Evolutionary conservation across 1,284 basidiomycete genomes (phyloP).

Genomic region (Fistulinella staudtii): DNA sequence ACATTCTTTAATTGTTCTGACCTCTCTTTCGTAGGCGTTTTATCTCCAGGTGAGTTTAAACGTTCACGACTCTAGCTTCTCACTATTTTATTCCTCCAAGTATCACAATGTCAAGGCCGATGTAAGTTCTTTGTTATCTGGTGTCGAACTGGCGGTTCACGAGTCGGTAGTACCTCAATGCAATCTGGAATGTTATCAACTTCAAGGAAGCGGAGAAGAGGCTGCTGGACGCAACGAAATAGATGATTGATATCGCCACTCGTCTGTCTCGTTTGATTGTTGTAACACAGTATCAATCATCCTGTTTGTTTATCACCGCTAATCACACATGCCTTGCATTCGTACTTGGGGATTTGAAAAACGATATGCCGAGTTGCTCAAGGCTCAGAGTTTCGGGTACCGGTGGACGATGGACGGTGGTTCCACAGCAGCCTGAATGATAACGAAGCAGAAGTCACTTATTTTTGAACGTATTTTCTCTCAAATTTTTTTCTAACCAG

Average conservation of each 20-base stretch:
- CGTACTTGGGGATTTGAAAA: no score
- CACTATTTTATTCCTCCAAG: no score
- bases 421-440: no score
- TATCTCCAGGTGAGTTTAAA: conserved; percentile 57
- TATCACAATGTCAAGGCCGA: conserved; percentile 74
- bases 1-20: conserved; percentile 11
- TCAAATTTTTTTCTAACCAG: background rate
- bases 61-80: no score
- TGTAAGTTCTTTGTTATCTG: conserved; percentile 44
- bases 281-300: conserved; percentile 7
- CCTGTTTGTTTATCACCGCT: conserved; percentile 1
- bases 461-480: background rate
- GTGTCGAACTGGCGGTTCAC: conserved; percentile 1
- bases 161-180: conserved; percentile 68
- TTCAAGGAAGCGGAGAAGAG: conserved; percentile 76
- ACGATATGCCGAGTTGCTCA: no score
- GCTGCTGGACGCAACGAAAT: conserved; percentile 49
- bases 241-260: conserved; percentile 4
- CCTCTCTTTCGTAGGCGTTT: conserved; percentile 48
- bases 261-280: conserved; percentile 1
- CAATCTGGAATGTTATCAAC: conserved; percentile 83
- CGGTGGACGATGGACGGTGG: no score
- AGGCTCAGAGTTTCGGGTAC: no score
- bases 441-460: background rate
- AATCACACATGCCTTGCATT: background rate